phyloP scores from a whole-genome alignment of 768 basidiomycete genomes.

The Chiua virens region DNA sequence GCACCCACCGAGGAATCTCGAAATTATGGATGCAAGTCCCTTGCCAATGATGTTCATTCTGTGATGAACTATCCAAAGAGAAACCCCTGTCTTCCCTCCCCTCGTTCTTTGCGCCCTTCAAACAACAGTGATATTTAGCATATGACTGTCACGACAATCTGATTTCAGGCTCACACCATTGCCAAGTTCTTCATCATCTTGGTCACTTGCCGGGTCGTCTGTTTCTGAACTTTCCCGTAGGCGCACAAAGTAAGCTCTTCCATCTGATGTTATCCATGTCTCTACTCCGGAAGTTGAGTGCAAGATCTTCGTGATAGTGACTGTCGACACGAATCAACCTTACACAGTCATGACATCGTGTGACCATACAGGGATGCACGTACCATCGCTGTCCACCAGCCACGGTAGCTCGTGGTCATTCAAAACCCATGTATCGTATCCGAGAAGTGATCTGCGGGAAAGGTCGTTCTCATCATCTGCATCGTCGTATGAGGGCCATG shows the following conservation, averaged over 20 bases:
- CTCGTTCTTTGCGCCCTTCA: slow-evolving; percentile 13
- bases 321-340: slow-evolving; percentile 35
- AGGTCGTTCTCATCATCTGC: slow-evolving; percentile 36
- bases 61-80: slow-evolving; percentile 6
- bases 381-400: slow-evolving; percentile 75
- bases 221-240: slow-evolving; percentile 43
- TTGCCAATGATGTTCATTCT: slow-evolving; percentile 48
- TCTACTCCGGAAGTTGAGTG: slow-evolving; percentile 63
- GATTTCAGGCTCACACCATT: slow-evolving; percentile 39
- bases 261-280: slow-evolving; percentile 85
- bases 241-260: slow-evolving; percentile 76
- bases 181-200: slow-evolving; percentile 45
- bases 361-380: slow-evolving; percentile 13
- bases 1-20: slow-evolving; percentile 73
- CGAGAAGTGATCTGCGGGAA: slow-evolving; percentile 35
- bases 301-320: slow-evolving; percentile 63
- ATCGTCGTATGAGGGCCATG: slow-evolving; percentile 66
- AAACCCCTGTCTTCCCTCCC: slow-evolving; percentile 5
- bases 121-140: slow-evolving; percentile 1
- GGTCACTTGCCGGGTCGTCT: slow-evolving; percentile 1
- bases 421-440: slow-evolving; percentile 71
- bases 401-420: slow-evolving; percentile 68
- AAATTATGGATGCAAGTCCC: slow-evolving; percentile 82
- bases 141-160: neutral
- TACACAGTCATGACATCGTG: neutral